Evolutionary conservation across 495 filamentous ascomycete species (phyloP), one percentile per base, ranked within the genome.

Genomic region (Hyaloscypha hepaticicola): DNA sequence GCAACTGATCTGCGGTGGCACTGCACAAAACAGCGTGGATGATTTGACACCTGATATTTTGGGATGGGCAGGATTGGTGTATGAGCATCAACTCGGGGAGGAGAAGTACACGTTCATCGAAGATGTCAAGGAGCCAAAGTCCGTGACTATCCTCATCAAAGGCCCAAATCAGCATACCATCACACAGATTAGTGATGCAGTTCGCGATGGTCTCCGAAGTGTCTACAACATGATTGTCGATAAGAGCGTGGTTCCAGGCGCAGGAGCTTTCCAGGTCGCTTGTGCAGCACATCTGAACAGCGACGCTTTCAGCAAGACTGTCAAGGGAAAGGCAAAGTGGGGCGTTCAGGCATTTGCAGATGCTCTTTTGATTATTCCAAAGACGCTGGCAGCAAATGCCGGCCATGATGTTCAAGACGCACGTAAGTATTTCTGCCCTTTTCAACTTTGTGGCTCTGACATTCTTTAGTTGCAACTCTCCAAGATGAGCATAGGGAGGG

Each of bases 201-300:
- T 99, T n/a, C 89, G 95, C 28, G 95, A 99, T 73, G 96, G 95
- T 56, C 80, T 99, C 55, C 84, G 95, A 66, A 95, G 91, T 70
- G 93, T 97, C 55, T 97, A 96, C 84, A 99, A 98, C 79, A 96
- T 96, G 83, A 98, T 99, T 74, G 93, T 97, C 34, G 95, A 99
- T 74, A 86, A 88, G 76, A 92, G 90, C 68, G 96, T 99, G 29
- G 90, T 99, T 45, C 96, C 95, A 1, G 95, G 95, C 34, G 95
- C 89, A 60, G 95, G 95, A 59, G 93, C 96, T 27, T 99, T 96
- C 85, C 96, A 99, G 76, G 87, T 99, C 58, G 92, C 96, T 24
- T 96, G 91, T 72, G 91, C 93, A 28, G 84, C 86, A n/a, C 92
- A 97, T 76, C 83, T 99, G 55, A 88, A 87, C 63, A 89, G 91